Conservation (phyloP, 2,329 filamentous ascomycete species). For the Aspergillus amoenus region DNA sequence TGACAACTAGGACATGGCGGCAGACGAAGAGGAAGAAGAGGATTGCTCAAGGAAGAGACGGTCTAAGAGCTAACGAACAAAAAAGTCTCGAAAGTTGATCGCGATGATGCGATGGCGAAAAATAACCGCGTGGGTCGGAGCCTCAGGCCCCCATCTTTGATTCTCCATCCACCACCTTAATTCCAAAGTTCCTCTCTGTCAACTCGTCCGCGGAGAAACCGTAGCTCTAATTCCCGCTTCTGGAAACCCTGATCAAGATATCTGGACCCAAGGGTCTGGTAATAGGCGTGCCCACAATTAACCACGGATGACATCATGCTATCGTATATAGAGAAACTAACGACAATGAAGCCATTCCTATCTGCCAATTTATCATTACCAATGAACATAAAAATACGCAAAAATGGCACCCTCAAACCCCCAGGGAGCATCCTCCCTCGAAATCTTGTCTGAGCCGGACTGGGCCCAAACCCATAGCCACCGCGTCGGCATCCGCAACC, state of each 20-base stretch:
- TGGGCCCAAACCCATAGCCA: slow-evolving; percentile 2
- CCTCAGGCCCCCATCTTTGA: not conserved
- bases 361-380: not conserved
- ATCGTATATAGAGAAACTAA: not conserved
- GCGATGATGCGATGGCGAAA: not conserved
- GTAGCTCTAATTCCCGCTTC: not conserved
- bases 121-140: not conserved
- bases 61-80: not conserved
- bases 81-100: not conserved
- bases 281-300: not conserved
- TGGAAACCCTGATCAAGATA: not conserved
- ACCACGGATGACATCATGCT: not conserved
- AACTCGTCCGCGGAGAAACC: not conserved
- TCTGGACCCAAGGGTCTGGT: not conserved
- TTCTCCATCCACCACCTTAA: not conserved
- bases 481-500: not conserved
- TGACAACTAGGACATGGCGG: not conserved
- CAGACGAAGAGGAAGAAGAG: not conserved
- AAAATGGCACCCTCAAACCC: not conserved
- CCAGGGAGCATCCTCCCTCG: not conserved
- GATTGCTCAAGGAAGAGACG: not conserved
- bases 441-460: not conserved
- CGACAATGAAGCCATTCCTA: not conserved
- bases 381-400: not conserved
- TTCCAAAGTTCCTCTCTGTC: not conserved